Evolutionary conservation across 2,329 filamentous ascomycete species (phyloP).

Genomic region (Hortaea sp.): DNA sequence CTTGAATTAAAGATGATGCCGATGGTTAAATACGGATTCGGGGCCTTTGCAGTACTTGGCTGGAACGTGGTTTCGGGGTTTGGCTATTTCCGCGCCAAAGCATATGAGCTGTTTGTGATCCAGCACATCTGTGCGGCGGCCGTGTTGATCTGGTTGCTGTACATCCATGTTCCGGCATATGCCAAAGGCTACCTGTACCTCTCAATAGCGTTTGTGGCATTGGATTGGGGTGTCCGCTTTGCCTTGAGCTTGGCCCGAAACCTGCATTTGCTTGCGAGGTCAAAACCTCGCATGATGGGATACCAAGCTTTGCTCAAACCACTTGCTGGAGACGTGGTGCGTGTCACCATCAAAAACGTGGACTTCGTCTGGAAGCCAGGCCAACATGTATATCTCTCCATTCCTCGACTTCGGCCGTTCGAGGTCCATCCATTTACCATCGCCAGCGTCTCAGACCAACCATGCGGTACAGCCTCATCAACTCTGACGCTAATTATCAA

Average conservation of each 20-base stretch:
- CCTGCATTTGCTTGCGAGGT: constrained; percentile 11
- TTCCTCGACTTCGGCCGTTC: constrained; percentile 45
- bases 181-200: constrained; percentile 22
- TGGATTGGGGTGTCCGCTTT: constrained; percentile 21
- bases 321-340: constrained; percentile 46
- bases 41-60: constrained; percentile 41
- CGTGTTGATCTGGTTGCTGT: constrained; percentile 39
- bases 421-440: constrained; percentile 59
- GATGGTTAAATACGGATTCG: constrained; percentile 42
- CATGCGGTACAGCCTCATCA: neutral
- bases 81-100: constrained; percentile 38
- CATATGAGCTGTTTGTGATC: constrained; percentile 46
- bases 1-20: constrained; percentile 39
- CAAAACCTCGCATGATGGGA: constrained; percentile 8
- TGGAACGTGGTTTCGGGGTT: constrained; percentile 44
- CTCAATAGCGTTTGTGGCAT: constrained; percentile 18
- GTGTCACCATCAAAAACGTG: constrained; percentile 46
- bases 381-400: constrained; percentile 52
- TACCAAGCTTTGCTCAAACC: constrained; percentile 24
- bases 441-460: constrained; percentile 33
- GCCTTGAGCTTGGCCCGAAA: constrained; percentile 18
- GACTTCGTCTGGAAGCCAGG: constrained; percentile 51
- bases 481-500: constrained; percentile 18
- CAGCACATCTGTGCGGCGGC: constrained; percentile 44
- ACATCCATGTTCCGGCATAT: constrained; percentile 36